Evolutionary conservation across 2,329 filamentous ascomycete genomes (phyloP).

Genomic region (Trichoderma afroharzianum): DNA sequence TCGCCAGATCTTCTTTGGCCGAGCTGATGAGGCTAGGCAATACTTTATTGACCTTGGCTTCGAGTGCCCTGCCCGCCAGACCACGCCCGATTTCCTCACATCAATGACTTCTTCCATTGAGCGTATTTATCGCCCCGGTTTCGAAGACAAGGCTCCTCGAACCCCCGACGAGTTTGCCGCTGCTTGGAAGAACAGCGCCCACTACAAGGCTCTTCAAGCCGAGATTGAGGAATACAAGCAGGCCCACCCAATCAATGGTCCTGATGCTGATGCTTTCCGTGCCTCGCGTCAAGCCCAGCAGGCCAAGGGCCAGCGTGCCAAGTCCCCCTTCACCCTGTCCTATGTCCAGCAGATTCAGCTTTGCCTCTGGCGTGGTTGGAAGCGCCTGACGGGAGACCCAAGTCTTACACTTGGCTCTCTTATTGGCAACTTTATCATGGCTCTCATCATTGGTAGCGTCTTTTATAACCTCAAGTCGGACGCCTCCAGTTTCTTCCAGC

Average conservation of each 20-base stretch:
- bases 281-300: constrained; percentile 52
- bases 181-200: constrained; percentile 53
- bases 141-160: constrained; percentile 52
- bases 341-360: constrained; percentile 71
- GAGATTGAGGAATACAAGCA: constrained; percentile 56
- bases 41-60: constrained; percentile 68
- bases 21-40: constrained; percentile 54
- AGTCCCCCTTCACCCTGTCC: constrained; percentile 81
- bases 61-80: constrained; percentile 62
- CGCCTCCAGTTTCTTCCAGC: constrained; percentile 72
- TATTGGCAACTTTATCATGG: constrained; percentile 70
- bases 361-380: constrained; percentile 77
- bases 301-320: constrained; percentile 56
- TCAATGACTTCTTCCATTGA: constrained; percentile 62
- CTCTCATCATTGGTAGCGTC: constrained; percentile 73
- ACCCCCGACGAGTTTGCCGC: constrained; percentile 60
- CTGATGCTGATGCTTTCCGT: constrained; percentile 56
- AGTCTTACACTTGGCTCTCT: constrained; percentile 66
- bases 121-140: constrained; percentile 53
- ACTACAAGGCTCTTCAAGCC: constrained; percentile 48
- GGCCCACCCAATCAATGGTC: constrained; percentile 50
- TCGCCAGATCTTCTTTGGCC: constrained; percentile 61
- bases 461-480: constrained; percentile 69
- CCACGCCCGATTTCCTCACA: constrained; percentile 68
- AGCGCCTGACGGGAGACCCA: constrained; percentile 72